Conservation (phyloP, 2,329 filamentous ascomycete genomes). For the Penicillium aurantiogriseum region DNA sequence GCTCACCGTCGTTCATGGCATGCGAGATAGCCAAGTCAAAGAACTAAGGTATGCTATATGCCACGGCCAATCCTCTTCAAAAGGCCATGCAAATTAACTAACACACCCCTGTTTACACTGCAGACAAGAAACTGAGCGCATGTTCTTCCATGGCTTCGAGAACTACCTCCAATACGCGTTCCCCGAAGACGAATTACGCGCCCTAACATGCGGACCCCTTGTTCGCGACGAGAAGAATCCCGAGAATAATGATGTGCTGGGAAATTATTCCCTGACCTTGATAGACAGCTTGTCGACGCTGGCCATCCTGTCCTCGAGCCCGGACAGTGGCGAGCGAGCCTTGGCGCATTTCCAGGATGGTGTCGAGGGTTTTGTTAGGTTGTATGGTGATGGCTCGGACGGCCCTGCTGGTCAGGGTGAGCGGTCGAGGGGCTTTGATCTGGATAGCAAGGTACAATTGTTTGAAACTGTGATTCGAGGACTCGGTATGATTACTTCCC, state of each 20-base stretch:
- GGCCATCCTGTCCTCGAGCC: constrained; percentile 76
- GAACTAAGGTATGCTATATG: constrained; percentile 33
- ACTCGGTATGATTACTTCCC: constrained; percentile 38
- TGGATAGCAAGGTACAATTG: constrained; percentile 97
- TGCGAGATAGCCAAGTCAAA: constrained; percentile 37
- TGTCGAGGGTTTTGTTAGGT: constrained; percentile 68
- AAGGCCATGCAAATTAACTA: neutral
- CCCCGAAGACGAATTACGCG: constrained; percentile 91
- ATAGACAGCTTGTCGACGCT: constrained; percentile 94
- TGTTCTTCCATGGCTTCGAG: constrained; percentile 96
- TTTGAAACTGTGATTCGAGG: constrained; percentile 97
- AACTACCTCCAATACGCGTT: constrained; percentile 95
- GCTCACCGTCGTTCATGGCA: constrained; percentile 35
- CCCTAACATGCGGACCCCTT: constrained; percentile 78
- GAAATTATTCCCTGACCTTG: constrained; percentile 93
- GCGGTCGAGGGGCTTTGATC: constrained; percentile 78
- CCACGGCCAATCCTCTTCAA: neutral
- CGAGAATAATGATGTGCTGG: constrained; percentile 90
- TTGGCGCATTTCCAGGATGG: constrained; percentile 76
- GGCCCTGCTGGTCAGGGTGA: constrained; percentile 68
- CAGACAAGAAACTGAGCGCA: constrained; percentile 55
- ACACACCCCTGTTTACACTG: neutral
- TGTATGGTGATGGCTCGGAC: constrained; percentile 81
- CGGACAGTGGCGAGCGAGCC: constrained; percentile 59
- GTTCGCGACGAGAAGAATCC: constrained; percentile 80